Evolutionary conservation across 2,329 filamentous ascomycete species (phyloP).

Genomic region (Pseudogymnoascus sp.): DNA sequence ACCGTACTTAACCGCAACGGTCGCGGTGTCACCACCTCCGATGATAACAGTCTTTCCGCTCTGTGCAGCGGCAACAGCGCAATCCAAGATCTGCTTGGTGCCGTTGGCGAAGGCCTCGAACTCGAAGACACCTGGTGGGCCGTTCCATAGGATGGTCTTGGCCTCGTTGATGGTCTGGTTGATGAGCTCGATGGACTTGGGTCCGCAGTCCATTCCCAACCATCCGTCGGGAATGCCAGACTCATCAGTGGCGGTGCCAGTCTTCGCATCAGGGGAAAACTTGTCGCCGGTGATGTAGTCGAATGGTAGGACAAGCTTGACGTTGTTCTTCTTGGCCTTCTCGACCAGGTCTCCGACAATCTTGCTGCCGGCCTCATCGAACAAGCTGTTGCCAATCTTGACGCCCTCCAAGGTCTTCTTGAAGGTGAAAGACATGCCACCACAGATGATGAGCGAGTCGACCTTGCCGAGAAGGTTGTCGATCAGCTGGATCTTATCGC

Average conservation of each 20-base stretch:
- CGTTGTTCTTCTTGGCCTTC: slow-evolving; percentile 94
- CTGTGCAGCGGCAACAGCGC: slow-evolving; percentile 72
- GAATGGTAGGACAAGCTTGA: slow-evolving; percentile 87
- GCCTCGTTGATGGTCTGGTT: slow-evolving; percentile 78
- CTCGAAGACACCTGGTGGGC: slow-evolving; percentile 94
- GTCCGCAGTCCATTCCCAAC: slow-evolving; percentile 95
- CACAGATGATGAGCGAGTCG: slow-evolving; percentile 91
- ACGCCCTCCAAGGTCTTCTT: slow-evolving; percentile 96
- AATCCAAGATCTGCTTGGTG: slow-evolving; percentile 87
- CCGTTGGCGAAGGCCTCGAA: slow-evolving; percentile 88
- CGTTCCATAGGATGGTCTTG: slow-evolving; percentile 98
- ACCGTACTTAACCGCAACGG: slow-evolving; percentile 93
- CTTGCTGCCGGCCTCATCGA: slow-evolving; percentile 89
- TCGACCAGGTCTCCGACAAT: slow-evolving; percentile 79
- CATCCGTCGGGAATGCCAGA: slow-evolving; percentile 91
- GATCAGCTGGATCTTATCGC: slow-evolving; percentile 99
- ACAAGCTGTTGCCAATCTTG: slow-evolving; percentile 82
- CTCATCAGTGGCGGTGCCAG: slow-evolving; percentile 73
- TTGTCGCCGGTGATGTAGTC: slow-evolving; percentile 97
- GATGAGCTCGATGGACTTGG: slow-evolving; percentile 82
- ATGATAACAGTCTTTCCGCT: slow-evolving; percentile 95
- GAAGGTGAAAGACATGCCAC: slow-evolving; percentile 99
- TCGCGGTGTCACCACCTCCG: slow-evolving; percentile 94
- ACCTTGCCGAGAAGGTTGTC: slow-evolving; percentile 98
- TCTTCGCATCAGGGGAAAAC: slow-evolving; percentile 78